A percentile compares a stretch with the other conserved stretches of the same genome.
These are phyloP conservation scores for Oemleria cerasiformis DNA, from an alignment of 306 rosid species.

Conservation along the genomic window DNA sequence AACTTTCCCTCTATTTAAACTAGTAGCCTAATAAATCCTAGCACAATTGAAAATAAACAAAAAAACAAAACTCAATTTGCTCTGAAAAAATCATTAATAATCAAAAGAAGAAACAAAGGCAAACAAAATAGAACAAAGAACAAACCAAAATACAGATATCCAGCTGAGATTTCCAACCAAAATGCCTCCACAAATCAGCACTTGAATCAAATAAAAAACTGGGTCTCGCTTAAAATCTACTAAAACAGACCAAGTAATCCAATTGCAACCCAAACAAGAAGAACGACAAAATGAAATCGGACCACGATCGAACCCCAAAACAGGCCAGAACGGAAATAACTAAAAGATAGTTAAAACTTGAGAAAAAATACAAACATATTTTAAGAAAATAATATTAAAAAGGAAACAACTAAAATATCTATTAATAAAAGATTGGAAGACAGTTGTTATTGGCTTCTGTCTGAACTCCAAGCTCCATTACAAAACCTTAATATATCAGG, in stretches of 20 bases:
- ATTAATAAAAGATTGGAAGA: no score
- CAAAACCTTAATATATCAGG: no score
- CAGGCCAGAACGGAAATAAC: no score
- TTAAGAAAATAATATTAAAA: no score
- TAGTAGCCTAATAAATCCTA: conserved; percentile 25
- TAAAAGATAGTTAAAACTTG: no score
- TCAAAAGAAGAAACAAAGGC: conserved; percentile 40
- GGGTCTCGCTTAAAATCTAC: conserved; percentile 22
- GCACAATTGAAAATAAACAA: conserved; percentile 14
- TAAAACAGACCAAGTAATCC: conserved; percentile 12
- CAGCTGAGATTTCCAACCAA: conserved; percentile 44
- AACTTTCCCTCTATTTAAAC: conserved; percentile 23
- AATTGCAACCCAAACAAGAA: conserved; percentile 14
- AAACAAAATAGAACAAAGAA: conserved; percentile 28
- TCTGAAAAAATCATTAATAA: conserved; percentile 35
- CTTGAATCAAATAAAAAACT: conserved; percentile 19
- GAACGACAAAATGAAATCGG: conserved; percentile 25
- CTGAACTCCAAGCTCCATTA: no score
- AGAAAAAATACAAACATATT: no score
- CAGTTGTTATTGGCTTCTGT: no score
- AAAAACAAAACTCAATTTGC: conserved; percentile 33
- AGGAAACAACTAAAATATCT: no score
- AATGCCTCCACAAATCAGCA: conserved; percentile 33
- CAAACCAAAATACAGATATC: conserved; percentile 44
- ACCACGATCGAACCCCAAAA: conserved; percentile 36